phyloP scores from a whole-genome alignment of 1,139 yeast species.

The Entelexis paramagnoliae region DNA sequence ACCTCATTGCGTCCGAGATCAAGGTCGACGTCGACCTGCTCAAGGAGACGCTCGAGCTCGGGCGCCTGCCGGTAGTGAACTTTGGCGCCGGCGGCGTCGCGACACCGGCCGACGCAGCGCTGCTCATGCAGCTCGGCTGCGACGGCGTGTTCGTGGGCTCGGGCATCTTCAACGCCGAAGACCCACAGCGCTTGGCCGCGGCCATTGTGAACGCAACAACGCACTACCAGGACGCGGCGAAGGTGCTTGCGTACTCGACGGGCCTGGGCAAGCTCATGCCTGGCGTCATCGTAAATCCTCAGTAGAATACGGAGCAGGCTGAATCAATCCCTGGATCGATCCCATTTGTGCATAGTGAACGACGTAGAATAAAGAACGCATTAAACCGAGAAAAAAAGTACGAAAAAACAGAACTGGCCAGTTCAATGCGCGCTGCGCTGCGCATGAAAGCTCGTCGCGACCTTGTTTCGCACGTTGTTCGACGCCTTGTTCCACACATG shows the following conservation, averaged over 20 bases:
- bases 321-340: too few species aligned
- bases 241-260: constrained; percentile 59
- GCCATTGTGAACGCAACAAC: constrained; percentile 80
- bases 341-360: too few species aligned
- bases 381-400: too few species aligned
- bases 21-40: constrained; percentile 53
- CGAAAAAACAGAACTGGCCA: too few species aligned
- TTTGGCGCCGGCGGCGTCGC: constrained; percentile 91
- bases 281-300: constrained; percentile 40
- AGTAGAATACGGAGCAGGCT: not conserved
- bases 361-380: too few species aligned
- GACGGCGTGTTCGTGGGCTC: constrained; percentile 90
- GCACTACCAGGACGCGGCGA: constrained; percentile 54
- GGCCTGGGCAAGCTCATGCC: constrained; percentile 71
- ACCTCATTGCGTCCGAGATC: constrained; percentile 45
- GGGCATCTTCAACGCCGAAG: constrained; percentile 67
- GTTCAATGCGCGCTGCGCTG: too few species aligned
- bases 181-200: constrained; percentile 66
- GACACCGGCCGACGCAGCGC: constrained; percentile 81
- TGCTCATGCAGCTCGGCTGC: constrained; percentile 84
- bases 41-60: constrained; percentile 42
- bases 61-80: constrained; percentile 72
- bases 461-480: too few species aligned
- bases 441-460: too few species aligned
- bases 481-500: too few species aligned